Percentiles rank a stretch among this genome's conserved stretches.
Evolutionary conservation across 2,329 filamentous ascomycete species (phyloP).

Genomic region (Leptographium lundbergii): DNA sequence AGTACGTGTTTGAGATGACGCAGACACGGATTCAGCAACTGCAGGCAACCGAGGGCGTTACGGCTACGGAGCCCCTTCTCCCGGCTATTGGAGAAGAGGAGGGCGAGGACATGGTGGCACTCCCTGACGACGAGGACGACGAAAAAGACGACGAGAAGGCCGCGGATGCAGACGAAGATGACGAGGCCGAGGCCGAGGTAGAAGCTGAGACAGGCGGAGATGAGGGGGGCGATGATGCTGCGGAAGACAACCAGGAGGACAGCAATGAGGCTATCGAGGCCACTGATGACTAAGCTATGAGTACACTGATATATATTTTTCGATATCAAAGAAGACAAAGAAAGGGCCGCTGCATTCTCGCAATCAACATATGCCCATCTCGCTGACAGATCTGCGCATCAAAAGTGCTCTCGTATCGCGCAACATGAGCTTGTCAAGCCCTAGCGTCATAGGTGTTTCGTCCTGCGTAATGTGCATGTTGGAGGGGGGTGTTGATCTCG

Average conservation of each 20-base stretch:
- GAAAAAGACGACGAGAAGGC: background rate
- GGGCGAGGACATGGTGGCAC: background rate
- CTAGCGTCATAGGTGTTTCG: no score
- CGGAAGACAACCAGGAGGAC: background rate
- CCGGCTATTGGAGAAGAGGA: background rate
- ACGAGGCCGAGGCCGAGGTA: background rate
- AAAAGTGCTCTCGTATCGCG: background rate
- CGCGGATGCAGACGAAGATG: background rate
- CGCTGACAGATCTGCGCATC: no score
- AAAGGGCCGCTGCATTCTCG: background rate
- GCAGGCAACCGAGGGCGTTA: slow-evolving; percentile 19
- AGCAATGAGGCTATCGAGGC: background rate
- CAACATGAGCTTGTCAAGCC: background rate
- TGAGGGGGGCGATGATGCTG: background rate
- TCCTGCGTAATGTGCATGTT: no score
- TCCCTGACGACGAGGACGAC: background rate
- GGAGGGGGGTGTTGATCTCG: no score
- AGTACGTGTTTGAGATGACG: slow-evolving; percentile 97
- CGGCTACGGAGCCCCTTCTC: background rate
- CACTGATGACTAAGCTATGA: background rate
- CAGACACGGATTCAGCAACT: slow-evolving; percentile 43
- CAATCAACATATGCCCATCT: background rate
- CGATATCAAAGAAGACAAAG: background rate
- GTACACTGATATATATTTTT: background rate
- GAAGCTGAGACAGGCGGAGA: background rate